Evolutionary conservation across 1,284 basidiomycete species (phyloP).

Genomic region (Thelephora terrestris): DNA sequence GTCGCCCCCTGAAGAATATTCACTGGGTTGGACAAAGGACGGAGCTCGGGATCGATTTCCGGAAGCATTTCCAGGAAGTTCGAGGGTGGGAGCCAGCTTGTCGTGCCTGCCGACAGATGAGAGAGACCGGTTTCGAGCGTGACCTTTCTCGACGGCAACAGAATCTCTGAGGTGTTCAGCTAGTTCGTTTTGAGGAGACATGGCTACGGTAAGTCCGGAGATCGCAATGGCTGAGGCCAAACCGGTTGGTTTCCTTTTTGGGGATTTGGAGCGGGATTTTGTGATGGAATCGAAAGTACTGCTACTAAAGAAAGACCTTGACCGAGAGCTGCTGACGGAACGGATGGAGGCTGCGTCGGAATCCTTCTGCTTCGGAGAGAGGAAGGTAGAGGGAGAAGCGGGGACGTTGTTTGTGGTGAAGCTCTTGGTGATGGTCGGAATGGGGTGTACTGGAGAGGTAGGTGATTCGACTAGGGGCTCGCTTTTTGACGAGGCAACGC

Average conservation of each 20-base stretch:
- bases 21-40: conserved; percentile 12
- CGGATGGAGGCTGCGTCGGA: conserved; percentile 30
- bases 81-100: conserved; percentile 8
- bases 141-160: conserved; percentile 7
- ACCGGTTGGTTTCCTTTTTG: conserved; percentile 27
- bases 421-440: conserved; percentile 14
- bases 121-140: conserved; percentile 7
- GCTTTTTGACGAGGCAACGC: conserved; percentile 9
- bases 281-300: conserved; percentile 12
- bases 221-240: conserved; percentile 59
- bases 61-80: conserved; percentile 8
- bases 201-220: conserved; percentile 56
- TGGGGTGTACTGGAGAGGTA: conserved; percentile 22
- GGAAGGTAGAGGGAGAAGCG: conserved; percentile 13
- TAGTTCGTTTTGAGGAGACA: conserved; percentile 33
- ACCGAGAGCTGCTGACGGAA: conserved; percentile 27
- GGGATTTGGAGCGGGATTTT: conserved; percentile 12
- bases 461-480: conserved; percentile 43
- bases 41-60: conserved; percentile 10
- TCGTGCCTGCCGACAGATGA: conserved; percentile 14
- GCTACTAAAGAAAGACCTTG: conserved; percentile 23
- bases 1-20: conserved; percentile 19
- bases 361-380: conserved; percentile 21
- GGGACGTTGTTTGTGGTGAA: conserved; percentile 15
- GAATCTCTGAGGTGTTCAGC: conserved; percentile 27